Percentiles rank a stretch among this genome's conserved stretches.
Conservation (phyloP, 2,329 filamentous ascomycete genomes). For the Stemphylium lycopersici region DNA sequence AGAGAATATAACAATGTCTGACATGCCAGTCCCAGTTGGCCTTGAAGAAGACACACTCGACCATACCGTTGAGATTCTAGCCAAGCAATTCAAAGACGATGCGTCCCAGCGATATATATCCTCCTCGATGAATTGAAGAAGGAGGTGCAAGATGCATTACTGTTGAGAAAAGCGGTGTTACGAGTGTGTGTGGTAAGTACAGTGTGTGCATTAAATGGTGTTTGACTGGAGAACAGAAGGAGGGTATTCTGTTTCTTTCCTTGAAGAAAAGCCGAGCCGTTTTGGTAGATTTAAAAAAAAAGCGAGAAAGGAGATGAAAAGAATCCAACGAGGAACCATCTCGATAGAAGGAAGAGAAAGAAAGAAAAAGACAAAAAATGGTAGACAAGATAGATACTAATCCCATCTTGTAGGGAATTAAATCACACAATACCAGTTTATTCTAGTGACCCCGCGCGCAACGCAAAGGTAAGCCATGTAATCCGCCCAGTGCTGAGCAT, state of each 20-base stretch:
- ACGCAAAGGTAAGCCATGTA: slow-evolving; percentile 7
- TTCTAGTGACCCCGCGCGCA: background rate
- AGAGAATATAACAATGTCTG: background rate
- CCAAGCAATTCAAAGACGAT: slow-evolving; percentile 8
- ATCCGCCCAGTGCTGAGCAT: slow-evolving; percentile 11
- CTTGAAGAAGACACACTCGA: slow-evolving; percentile 9
- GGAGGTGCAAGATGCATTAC: slow-evolving; percentile 10
- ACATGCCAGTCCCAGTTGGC: slow-evolving; percentile 6
- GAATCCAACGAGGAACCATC: background rate
- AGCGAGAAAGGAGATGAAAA: too few species aligned
- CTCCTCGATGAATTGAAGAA: background rate
- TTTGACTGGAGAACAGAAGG: too few species aligned
- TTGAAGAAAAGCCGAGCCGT: too few species aligned
- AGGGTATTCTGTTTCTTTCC: too few species aligned
- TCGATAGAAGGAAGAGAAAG: background rate
- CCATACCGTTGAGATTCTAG: slow-evolving; percentile 9
- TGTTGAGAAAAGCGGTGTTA: slow-evolving; percentile 4
- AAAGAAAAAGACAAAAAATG: background rate
- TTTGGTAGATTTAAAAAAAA: too few species aligned
- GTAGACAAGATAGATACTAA: background rate
- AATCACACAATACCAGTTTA: background rate
- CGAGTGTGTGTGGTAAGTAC: slow-evolving; percentile 15
- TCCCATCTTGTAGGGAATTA: background rate
- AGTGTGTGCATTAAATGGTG: background rate
- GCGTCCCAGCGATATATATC: slow-evolving; percentile 11